Evolutionary conservation across 2,329 filamentous ascomycete species (phyloP), one percentile per base, ranked within the genome.

Genomic region (Pseudomassariella vexata): DNA sequence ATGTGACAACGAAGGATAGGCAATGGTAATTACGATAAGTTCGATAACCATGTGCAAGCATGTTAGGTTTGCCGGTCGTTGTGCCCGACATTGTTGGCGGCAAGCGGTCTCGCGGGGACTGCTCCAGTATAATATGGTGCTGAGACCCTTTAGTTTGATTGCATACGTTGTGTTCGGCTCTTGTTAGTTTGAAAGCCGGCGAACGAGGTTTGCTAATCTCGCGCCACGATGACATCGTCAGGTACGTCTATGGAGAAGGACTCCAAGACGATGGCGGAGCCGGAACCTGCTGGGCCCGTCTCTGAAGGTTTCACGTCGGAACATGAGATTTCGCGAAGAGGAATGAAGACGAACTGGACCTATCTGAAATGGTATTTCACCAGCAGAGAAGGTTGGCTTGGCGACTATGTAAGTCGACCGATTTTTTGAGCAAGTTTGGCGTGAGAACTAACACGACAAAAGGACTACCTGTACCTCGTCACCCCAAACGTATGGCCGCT

Each of bases 401-500:
- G 58, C 9, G 51, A 60, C 44, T 60, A 61, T 47, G 58, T 60
- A 42, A 17, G 43, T 35, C n/a, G 5, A 6, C n/a, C n/a, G 9
- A 9, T 26, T 6, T 7, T 21, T 19, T 26, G 12, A 26, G n/a
- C 22, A 7, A 16, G 8, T 18, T 21, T 5, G 20, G 9, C 27
- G 23, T 17, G 10, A 11, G 23, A 20, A 9, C 17, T 35, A 17
- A 37, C 30, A 27, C 14, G 21, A 16, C 34, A 27, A 18, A 16
- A 61, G 51, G 58, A 62, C 32, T 61, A 60, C 38, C 29, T 50
- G 11, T 61, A 59, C 35, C 48, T 61, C 16, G 44, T 61, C 16
- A 60, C 58, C 6, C 57, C 58, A 25, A 59, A 59, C 8, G 78
- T 79, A 33, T 56, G 81, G 20, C 79, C 79, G 0, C 78, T 83